Conservation (phyloP, 352 stramenopile genomes). For the Globisporangium paddicum region DNA sequence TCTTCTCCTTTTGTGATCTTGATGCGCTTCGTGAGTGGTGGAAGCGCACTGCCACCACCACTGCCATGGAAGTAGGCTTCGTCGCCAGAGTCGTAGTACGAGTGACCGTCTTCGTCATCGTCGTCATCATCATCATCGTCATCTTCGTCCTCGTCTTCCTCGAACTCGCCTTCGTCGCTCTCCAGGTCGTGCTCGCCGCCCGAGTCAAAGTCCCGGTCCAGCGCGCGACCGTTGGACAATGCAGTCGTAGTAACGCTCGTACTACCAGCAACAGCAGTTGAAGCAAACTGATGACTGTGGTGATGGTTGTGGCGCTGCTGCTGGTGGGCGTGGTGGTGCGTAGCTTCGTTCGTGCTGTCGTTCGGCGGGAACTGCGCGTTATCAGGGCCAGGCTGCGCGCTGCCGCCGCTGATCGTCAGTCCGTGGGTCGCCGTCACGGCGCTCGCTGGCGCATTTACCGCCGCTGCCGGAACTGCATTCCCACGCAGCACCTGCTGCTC, state of each 20-base stretch:
- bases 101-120: conserved; percentile 28
- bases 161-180: conserved; percentile 12
- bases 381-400: not conserved
- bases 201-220: conserved; percentile 13
- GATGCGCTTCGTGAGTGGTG: conserved; percentile 39
- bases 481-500: not conserved
- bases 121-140: conserved; percentile 45
- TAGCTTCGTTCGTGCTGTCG: not conserved
- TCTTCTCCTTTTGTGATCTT: conserved; percentile 33
- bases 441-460: not conserved
- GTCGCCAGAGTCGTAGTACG: conserved; percentile 60
- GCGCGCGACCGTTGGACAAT: conserved; percentile 3
- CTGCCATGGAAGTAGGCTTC: conserved; percentile 28
- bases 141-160: conserved; percentile 22
- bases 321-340: not conserved
- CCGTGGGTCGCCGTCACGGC: not conserved
- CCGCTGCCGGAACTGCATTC: not conserved
- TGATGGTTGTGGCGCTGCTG: conserved; percentile 2
- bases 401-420: conserved; percentile 9
- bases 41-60: conserved; percentile 8
- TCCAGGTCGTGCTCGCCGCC: conserved; percentile 14
- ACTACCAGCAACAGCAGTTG: not conserved
- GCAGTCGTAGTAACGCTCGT: not conserved
- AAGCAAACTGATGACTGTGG: not conserved
- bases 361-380: not conserved